These are phyloP conservation scores for Solanum tarapatanum DNA, from an alignment of 257 asterid genomes.

Conservation along the genomic window DNA sequence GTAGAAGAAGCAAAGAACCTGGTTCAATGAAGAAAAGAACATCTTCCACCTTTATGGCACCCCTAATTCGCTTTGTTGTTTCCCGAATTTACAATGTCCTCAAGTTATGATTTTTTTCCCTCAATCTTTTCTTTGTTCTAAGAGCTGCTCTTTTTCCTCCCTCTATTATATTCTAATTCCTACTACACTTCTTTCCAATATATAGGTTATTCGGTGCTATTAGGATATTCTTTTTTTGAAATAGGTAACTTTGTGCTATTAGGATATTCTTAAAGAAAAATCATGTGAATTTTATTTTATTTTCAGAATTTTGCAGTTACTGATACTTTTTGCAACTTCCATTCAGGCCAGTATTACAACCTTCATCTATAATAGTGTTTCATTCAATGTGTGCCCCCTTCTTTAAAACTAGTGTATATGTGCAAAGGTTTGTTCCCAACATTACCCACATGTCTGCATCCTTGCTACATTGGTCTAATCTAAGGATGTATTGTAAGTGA, in stretches of 20 bases:
- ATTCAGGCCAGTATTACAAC: background rate
- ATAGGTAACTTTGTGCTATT: too few relatives aligned
- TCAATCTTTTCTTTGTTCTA: background rate
- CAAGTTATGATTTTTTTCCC: background rate
- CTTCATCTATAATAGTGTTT: background rate
- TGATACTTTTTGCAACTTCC: background rate
- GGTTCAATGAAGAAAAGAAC: background rate
- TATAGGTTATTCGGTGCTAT: background rate
- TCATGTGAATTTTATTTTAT: background rate
- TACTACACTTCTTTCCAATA: background rate
- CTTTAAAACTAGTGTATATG: background rate
- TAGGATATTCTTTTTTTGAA: background rate
- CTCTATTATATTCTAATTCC: background rate
- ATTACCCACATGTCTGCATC: background rate
- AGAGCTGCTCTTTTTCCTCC: background rate
- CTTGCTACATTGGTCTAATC: background rate
- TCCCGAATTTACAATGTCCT: background rate
- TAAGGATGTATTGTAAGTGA: background rate
- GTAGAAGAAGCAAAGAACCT: background rate
- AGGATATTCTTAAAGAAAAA: background rate
- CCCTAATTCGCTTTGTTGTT: background rate
- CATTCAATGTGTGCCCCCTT: background rate
- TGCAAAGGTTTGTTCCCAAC: background rate
- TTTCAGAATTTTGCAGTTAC: background rate
- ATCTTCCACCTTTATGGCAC: background rate